These are phyloP conservation scores for Chlamydomonas eustigma DNA, from an alignment of 139 green algal genomes.

Conservation along the genomic window DNA sequence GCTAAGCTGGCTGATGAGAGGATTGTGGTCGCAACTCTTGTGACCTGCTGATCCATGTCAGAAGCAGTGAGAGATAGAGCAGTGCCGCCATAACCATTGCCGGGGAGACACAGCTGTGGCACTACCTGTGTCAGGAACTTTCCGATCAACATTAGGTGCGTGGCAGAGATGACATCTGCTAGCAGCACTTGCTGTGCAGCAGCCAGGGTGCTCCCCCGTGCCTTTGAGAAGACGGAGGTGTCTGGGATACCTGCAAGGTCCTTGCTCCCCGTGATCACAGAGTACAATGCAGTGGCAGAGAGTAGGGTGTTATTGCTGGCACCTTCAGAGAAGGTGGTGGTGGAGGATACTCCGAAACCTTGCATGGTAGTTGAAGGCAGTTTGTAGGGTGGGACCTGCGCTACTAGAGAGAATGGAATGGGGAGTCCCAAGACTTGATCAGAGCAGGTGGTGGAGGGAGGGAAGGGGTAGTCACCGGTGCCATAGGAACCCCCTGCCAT, in stretches of 20 bases:
- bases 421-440: background rate
- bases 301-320: background rate
- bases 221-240: background rate
- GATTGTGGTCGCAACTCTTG: background rate
- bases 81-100: background rate
- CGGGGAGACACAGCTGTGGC: background rate
- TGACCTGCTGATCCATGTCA: background rate
- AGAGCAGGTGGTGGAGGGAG: background rate
- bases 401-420: background rate
- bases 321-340: background rate
- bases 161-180: background rate
- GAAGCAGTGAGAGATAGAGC: background rate
- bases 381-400: background rate
- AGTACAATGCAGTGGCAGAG: background rate
- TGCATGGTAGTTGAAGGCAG: too few species aligned
- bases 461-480: background rate
- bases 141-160: background rate
- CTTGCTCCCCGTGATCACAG: background rate
- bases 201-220: background rate
- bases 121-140: background rate
- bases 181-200: background rate
- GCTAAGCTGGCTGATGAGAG: background rate
- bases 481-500: too few species aligned
- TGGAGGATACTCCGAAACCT: background rate
- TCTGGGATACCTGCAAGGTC: background rate